A percentile compares a stretch with the other conserved stretches of the same genome.
Evolutionary conservation across 192 early-diverging fungal species (phyloP).

Genomic region (Fimicolochytrium jonesii): DNA sequence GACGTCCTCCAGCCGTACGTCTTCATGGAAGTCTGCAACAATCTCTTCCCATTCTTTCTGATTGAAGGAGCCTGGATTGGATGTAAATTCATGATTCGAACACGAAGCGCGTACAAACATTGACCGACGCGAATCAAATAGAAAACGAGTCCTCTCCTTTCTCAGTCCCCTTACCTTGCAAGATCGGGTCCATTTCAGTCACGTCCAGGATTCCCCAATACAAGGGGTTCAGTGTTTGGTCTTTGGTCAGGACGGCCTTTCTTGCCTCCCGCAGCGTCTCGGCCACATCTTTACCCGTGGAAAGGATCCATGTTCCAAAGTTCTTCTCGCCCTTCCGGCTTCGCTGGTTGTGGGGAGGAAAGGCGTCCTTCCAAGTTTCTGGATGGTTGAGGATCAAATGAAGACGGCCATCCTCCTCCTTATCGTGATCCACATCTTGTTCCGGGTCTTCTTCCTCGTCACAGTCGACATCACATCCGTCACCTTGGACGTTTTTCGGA

Average conservation of each 20-base stretch:
- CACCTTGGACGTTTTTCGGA: neutral
- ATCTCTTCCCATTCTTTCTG: slow-evolving; percentile 4
- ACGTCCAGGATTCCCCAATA: neutral
- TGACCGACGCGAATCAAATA: neutral
- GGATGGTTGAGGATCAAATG: neutral
- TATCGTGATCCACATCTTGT: neutral
- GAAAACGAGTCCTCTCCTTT: neutral
- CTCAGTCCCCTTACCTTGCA: neutral
- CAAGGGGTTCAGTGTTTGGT: neutral
- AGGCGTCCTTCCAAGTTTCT: neutral
- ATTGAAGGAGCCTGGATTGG: neutral
- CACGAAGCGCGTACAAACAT: neutral
- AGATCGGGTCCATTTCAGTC: neutral
- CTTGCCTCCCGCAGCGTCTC: neutral
- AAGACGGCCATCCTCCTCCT: neutral
- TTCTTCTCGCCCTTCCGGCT: too few species aligned
- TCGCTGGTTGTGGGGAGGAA: neutral
- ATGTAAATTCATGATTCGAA: neutral
- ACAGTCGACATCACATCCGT: neutral
- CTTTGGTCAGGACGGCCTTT: neutral
- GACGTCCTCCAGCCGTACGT: neutral
- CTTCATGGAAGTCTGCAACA: neutral
- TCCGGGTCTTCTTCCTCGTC: neutral
- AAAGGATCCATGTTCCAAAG: neutral
- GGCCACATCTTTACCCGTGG: slow-evolving; percentile 1